Percentiles rank a stretch among this genome's conserved stretches.
These are phyloP conservation scores for Geopyxis carbonaria DNA, from an alignment of 495 filamentous ascomycete species.

Conservation along the genomic window DNA sequence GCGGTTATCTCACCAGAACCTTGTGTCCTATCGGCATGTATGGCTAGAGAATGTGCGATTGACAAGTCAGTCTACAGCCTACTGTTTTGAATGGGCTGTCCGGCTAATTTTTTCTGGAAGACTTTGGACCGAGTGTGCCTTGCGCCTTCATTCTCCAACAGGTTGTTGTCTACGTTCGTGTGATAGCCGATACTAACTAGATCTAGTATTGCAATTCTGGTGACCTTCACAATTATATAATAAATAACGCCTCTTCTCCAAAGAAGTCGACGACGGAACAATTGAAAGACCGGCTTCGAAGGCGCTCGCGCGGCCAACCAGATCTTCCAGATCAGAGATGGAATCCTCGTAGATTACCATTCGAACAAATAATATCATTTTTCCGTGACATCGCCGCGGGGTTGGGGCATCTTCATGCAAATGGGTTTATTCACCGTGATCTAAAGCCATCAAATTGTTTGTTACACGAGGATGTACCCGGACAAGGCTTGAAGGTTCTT, in stretches of 20 bases:
- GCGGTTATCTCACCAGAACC: conserved; percentile 76
- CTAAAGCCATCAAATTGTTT: conserved; percentile 93
- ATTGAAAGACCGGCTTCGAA: conserved; percentile 68
- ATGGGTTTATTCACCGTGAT: conserved; percentile 90
- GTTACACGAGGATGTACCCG: conserved; percentile 31
- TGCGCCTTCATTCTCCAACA: conserved; percentile 96
- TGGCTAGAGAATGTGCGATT: conserved; percentile 86
- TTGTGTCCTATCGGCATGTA: conserved; percentile 94
- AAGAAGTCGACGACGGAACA: conserved; percentile 55
- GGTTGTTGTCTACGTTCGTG: conserved; percentile 7
- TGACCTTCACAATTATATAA: conserved; percentile 74
- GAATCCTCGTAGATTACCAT: conserved; percentile 48
- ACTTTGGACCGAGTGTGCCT: conserved; percentile 76
- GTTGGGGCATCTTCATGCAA: conserved; percentile 73
- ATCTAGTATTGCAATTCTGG: conserved; percentile 69
- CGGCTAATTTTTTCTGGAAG: conserved; percentile 21
- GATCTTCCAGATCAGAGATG: conserved; percentile 34
- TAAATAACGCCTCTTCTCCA: too few relatives aligned
- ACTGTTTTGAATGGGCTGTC: neutral
- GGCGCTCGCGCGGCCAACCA: conserved; percentile 50
- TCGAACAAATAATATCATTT: conserved; percentile 90
- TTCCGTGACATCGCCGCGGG: conserved; percentile 92
- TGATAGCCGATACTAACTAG: conserved; percentile 1
- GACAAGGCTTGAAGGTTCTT: conserved; percentile 48
- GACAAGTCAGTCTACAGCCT: conserved; percentile 30